Evolutionary conservation across 306 rosid species (phyloP), one percentile per base, ranked within the genome.

Genomic region (Crataegus laevigata): DNA sequence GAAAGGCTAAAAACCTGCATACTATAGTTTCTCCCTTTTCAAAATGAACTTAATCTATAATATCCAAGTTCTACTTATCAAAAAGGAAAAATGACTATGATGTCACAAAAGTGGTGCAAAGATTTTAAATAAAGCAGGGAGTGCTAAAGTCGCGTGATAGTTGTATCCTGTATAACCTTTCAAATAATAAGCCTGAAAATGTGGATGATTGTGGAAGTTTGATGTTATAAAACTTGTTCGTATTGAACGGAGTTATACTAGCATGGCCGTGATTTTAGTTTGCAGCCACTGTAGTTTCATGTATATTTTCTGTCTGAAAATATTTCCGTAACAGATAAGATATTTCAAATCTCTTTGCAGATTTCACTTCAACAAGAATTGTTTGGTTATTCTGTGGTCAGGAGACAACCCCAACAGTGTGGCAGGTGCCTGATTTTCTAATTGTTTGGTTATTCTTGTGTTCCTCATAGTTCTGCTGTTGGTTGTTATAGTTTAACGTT

Each of bases 351-450:
- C 60, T 79, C 40, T 22, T 54, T 72, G 74, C 78, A 94, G 99
- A 85, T 90, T 79, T 74, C 63, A 74, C 77, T 94, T 94, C 80
- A 88, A 85, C 86, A 86, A 85, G 80, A 73, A 89, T 71, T 94
- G 99, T 82, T 75, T 88, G 85, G 89, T 85, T 72, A 82, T 92
- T 86, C 94, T 89, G 70, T 92, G 99, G 96, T 92, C 99, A 57
- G 99, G 99, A 79, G 99, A 94, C 86, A 94, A 94, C 78, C 99
- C 97, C 55, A 94, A 94, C 82, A 94, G 99, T 82, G 79, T 94
- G 8, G 99, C 97, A 89, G 99, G 99, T 94, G 68, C 84, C 60
- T 57, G 25, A 50, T 45, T 69, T 78, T 82, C 58, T 79, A 77
- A 73, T 51, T 36, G 40, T 1, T 1, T 7, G 10, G 10, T 7